phyloP scores from a whole-genome alignment of 148 eudicot genomes.

The Spergularia bocconei region DNA sequence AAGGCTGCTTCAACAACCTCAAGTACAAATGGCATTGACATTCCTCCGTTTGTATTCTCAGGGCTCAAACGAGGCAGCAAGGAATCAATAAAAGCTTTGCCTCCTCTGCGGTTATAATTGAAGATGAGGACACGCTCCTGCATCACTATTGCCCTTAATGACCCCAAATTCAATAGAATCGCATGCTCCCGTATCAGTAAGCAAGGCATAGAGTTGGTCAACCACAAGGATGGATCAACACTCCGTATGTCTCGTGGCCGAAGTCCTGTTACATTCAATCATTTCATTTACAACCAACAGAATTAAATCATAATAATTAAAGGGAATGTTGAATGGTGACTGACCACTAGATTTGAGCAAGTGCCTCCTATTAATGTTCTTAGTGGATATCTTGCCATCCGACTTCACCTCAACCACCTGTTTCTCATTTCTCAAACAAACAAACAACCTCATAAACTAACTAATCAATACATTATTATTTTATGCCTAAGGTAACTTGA shows the following conservation, averaged over 20 bases:
- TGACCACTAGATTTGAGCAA: slow-evolving; percentile 90
- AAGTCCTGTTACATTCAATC: slow-evolving; percentile 50
- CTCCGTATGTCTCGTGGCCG: slow-evolving; percentile 97
- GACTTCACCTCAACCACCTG: slow-evolving; percentile 92
- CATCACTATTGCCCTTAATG: slow-evolving; percentile 94
- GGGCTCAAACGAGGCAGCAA: slow-evolving; percentile 84
- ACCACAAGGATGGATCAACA: slow-evolving; percentile 97
- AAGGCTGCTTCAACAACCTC: slow-evolving; percentile 99
- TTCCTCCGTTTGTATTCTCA: slow-evolving; percentile 59
- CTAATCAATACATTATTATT: too few species aligned
- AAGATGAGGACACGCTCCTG: slow-evolving; percentile 87
- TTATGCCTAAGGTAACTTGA: not conserved
- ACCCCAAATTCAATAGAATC: slow-evolving; percentile 85
- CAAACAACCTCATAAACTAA: too few species aligned
- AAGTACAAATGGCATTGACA: slow-evolving; percentile 82
- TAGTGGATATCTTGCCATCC: slow-evolving; percentile 66
- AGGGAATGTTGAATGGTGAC: too few species aligned
- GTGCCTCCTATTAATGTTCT: slow-evolving; percentile 68
- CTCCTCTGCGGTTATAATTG: slow-evolving; percentile 86
- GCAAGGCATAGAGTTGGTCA: slow-evolving; percentile 95
- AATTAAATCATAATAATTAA: too few species aligned
- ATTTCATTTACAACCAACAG: too few species aligned
- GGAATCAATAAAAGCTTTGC: slow-evolving; percentile 92
- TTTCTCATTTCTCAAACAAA: not conserved
- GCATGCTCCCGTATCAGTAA: slow-evolving; percentile 94